Base-by-base conservation (phyloP, 768 basidiomycete genomes). In the Dioszegia aurantiaca region DNA sequence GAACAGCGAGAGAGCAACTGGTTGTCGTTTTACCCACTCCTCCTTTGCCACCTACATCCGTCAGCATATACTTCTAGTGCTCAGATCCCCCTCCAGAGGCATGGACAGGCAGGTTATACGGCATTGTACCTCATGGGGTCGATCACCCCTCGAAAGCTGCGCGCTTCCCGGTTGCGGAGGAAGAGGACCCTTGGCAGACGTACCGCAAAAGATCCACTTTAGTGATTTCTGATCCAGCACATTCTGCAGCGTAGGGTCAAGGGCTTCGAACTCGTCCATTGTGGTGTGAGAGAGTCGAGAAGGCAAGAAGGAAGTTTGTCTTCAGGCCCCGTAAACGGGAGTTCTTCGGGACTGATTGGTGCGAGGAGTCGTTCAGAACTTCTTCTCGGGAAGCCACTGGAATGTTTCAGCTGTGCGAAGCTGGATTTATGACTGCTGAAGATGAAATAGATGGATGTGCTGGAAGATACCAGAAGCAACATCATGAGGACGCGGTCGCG, bases 21-120 rank as follows among this genome's bases (percentile, higher is more conserved):
- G 95, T 95, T 0, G 95, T 98, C 1, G 95, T 99, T 82, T 99
- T 99, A 55, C 94, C 93, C 63, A 98, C 95, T 81, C 93, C 95
- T 78, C 90, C 95, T 83, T 97, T 98, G 53, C 93, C 93, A 81
- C 93, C 92, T 95, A 70, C 1, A 37, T 5, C 33, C 23, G 17
- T 55, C 51, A 41, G 36, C 51, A n/a, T 16, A 39, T 11, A 11
- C 14, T 24, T 43, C 9, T 43, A 43, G 41, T 8, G 19, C 8
- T 23, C 10, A 58, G 24, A 21, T n/a, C n/a, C n/a, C n/a, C n/a
- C n/a, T n/a, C n/a, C n/a, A n/a, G n/a, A n/a, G n/a, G n/a, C n/a
- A n/a, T n/a, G n/a, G n/a, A n/a, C n/a, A n/a, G n/a, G n/a, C n/a
- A n/a, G n/a, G n/a, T n/a, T n/a, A n/a, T n/a, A n/a, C n/a, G n/a